Evolutionary conservation across 768 basidiomycete species (phyloP).

Genomic region (Leucogyrophana mollusca): DNA sequence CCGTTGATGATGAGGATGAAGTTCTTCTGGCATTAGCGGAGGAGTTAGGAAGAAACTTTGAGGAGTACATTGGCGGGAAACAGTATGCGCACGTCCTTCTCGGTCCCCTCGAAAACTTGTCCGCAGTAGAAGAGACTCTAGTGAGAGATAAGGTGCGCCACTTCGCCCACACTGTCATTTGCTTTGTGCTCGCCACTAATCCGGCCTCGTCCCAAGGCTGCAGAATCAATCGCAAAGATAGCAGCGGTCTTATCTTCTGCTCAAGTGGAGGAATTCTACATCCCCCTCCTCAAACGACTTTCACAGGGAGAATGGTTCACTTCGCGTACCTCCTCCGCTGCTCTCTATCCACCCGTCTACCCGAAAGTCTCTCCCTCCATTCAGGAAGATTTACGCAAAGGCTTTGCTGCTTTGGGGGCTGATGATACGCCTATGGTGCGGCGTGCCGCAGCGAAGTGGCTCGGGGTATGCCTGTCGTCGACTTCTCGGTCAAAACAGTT

Average conservation of each 20-base stretch:
- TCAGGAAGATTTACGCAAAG: slow-evolving; percentile 87
- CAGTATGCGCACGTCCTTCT: slow-evolving; percentile 85
- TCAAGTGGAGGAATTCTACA: slow-evolving; percentile 87
- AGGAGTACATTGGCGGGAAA: slow-evolving; percentile 91
- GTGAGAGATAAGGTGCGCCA: slow-evolving; percentile 89
- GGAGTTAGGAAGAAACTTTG: slow-evolving; percentile 88
- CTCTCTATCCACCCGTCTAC: slow-evolving; percentile 90
- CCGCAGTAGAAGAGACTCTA: slow-evolving; percentile 95
- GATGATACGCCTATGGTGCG: slow-evolving; percentile 99
- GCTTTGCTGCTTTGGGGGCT: slow-evolving; percentile 75
- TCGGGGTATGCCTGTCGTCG: slow-evolving; percentile 66
- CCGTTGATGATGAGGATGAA: slow-evolving; percentile 99
- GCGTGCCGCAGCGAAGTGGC: slow-evolving; percentile 93
- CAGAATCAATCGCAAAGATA: slow-evolving; percentile 93
- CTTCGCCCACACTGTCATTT: not conserved
- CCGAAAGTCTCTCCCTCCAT: slow-evolving; percentile 66
- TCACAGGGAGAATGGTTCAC: slow-evolving; percentile 99
- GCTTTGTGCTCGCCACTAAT: slow-evolving; percentile 1
- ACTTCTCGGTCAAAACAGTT: slow-evolving; percentile 7
- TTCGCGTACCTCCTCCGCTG: slow-evolving; percentile 92
- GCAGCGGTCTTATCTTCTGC: slow-evolving; percentile 70
- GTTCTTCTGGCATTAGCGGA: slow-evolving; percentile 94
- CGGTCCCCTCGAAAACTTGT: slow-evolving; percentile 91
- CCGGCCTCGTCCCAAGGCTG: slow-evolving; percentile 57
- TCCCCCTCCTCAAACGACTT: slow-evolving; percentile 87